Base-by-base conservation (phyloP, 495 filamentous ascomycete species). In the Niebla homalea region DNA sequence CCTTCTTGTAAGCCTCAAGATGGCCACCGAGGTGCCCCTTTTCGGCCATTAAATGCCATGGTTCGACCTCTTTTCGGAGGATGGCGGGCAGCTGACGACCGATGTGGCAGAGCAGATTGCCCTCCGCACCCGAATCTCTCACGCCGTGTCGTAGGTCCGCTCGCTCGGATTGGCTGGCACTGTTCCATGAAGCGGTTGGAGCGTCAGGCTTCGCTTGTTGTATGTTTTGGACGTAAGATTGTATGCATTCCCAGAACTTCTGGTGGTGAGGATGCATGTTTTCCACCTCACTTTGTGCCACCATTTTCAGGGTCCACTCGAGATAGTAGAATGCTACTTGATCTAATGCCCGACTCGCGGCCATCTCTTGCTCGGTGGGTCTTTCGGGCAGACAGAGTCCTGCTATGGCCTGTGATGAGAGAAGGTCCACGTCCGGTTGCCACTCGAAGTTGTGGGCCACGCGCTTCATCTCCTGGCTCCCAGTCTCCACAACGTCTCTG, bases 11-110 rank as follows among this genome's bases (percentile, higher is more conserved):
- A 15, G 22, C 29, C 23, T 50, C 48, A 5, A 70, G 55, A 36
- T 66, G 44, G 43, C 64, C 65, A 21, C 25, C 51, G 1, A 55
- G 46, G 25, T 65, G 43, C 43, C 67, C 64, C 21, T 62, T 60
- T 29, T 71, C 63, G 11, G 64, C 46, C 50, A 73, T 52, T 4
- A 74, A 43, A 3, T 62, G 55, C 10, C 73, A 52, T 1, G 71
- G 63, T 42, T 70, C 62, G 1, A 64, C 36, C 32, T 67, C 59
- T 1, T 68, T 67, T 0, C 55, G 48, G 5, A 77, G 59, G 8
- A 77, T 72, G 8, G 44, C 39, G 2, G 37, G 48, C 1, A 71
- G 55, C 22, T 57, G 59, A 1, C 54, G n/a, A n/a, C 56, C 56
- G 43, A 59, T 44, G n/a, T 19, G 36, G 19, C 38, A 41, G 42